Evolutionary conservation across 129 eudicot genomes (phyloP), one percentile per base, ranked within the genome.

Genomic region (Escallonia herrerae): DNA sequence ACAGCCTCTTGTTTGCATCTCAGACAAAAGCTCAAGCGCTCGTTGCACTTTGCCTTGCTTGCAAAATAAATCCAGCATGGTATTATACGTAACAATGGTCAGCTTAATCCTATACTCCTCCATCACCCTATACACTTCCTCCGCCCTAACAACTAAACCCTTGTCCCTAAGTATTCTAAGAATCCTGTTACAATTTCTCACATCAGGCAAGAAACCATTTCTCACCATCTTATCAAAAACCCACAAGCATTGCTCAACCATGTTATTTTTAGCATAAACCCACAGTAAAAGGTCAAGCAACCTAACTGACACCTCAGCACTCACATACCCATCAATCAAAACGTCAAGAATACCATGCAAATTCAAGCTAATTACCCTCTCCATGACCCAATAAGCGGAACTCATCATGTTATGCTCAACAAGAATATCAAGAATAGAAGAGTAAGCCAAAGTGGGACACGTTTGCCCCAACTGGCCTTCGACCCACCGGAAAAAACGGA

Each of bases 61-160:
- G 68, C 82, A 85, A 67, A 72, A 78, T 5, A 70, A 68, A 83
- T 83, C 90, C 79, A 87, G 73, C 79, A 87, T 66, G 6, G 90
- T 87, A 56, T 83, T 87, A 64, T 81, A 78, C 2, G 95, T 87
- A 57, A 83, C 70, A 43, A 79, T 68, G 39, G 77, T 79, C 2
- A 82, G 82, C 66, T 72, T 69, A 48, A 84, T 73, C 50, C 81
- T 76, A 63, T 69, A 66, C 41, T 37, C 71, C 40, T 15, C 67
- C 91, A 85, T 85, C 68, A 47, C 40, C 22, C 42, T 69, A 69
- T 85, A 84, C 49, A 84, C 75, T 57, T 75, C 66, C 37, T 59
- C 72, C 10, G 78, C 80, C 50, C 40, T 67, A 4, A 47, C 42
- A 69, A 63, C 68, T 13, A 72, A 62, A 64, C 60, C 56, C 54